Evolutionary conservation across 2,329 filamentous ascomycete species (phyloP).

Genomic region (Harringtonia aguacate): DNA sequence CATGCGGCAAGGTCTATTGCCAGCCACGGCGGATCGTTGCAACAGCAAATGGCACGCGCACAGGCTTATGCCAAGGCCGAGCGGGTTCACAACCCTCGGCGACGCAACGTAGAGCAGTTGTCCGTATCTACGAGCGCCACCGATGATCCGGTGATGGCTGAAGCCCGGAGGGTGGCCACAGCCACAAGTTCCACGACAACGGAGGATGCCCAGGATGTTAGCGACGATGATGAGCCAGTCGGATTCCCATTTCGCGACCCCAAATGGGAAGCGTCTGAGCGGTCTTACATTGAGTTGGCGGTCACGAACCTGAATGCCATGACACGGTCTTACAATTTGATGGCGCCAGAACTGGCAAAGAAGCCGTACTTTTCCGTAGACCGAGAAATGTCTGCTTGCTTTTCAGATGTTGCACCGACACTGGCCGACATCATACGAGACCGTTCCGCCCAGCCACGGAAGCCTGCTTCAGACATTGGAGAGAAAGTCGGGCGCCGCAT

Average conservation of each 20-base stretch:
- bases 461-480: slow-evolving; percentile 22
- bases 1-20: slow-evolving; percentile 73
- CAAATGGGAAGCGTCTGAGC: slow-evolving; percentile 63
- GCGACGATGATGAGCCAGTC: neutral
- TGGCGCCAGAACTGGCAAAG: slow-evolving; percentile 84
- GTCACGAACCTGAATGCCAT: slow-evolving; percentile 70
- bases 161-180: neutral
- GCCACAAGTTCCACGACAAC: neutral
- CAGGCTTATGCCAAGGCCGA: slow-evolving; percentile 69
- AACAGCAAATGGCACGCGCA: slow-evolving; percentile 62
- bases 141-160: slow-evolving; percentile 34
- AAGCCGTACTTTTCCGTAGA: slow-evolving; percentile 84
- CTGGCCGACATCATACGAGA: slow-evolving; percentile 63
- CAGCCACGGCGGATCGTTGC: slow-evolving; percentile 62
- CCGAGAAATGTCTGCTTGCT: slow-evolving; percentile 72
- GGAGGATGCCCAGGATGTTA: neutral
- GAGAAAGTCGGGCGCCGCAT: slow-evolving; percentile 37
- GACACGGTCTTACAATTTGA: slow-evolving; percentile 84
- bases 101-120: slow-evolving; percentile 33
- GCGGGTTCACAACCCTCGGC: slow-evolving; percentile 48
- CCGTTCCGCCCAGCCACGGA: slow-evolving; percentile 42
- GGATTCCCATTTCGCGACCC: slow-evolving; percentile 63
- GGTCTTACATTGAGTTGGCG: slow-evolving; percentile 63
- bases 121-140: slow-evolving; percentile 34
- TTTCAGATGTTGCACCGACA: slow-evolving; percentile 71